phyloP scores from a whole-genome alignment of 768 basidiomycete species.

The Naganishia onofrii region DNA sequence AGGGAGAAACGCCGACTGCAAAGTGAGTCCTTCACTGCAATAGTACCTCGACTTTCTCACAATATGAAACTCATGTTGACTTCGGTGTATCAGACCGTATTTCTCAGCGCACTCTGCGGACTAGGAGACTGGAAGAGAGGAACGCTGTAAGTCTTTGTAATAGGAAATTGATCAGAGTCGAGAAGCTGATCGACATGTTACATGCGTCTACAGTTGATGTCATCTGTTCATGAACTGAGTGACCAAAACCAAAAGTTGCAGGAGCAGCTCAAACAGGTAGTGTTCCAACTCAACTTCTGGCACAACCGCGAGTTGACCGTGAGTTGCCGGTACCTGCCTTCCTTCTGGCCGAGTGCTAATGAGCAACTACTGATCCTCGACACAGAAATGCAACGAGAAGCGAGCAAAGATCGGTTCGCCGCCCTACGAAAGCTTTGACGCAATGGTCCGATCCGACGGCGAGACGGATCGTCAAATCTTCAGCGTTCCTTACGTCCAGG shows the following conservation, averaged over 20 bases:
- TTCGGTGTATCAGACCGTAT: neutral
- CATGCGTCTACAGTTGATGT: neutral
- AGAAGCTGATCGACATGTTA: neutral
- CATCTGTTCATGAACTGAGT: neutral
- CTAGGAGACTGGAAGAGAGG: neutral
- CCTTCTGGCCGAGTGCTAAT: no score
- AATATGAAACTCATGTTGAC: neutral
- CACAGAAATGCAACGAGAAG: constrained; percentile 1
- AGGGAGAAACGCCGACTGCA: constrained; percentile 2
- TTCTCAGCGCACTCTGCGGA: constrained; percentile 5
- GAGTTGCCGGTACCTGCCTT: neutral
- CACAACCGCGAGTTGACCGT: neutral
- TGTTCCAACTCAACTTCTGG: neutral
- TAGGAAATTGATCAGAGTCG: neutral
- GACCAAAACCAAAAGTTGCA: neutral
- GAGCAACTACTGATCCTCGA: neutral
- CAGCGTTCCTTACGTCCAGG: neutral
- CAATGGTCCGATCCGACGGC: neutral
- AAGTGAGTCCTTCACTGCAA: neutral
- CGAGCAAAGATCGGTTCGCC: neutral
- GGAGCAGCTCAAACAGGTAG: neutral
- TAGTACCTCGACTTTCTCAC: neutral
- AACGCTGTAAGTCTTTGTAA: neutral
- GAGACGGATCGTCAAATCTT: neutral
- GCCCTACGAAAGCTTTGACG: neutral